Evolutionary conservation across 345 rosid genomes (phyloP), one percentile per base, ranked within the genome.

Genomic region (Salix purpurea): DNA sequence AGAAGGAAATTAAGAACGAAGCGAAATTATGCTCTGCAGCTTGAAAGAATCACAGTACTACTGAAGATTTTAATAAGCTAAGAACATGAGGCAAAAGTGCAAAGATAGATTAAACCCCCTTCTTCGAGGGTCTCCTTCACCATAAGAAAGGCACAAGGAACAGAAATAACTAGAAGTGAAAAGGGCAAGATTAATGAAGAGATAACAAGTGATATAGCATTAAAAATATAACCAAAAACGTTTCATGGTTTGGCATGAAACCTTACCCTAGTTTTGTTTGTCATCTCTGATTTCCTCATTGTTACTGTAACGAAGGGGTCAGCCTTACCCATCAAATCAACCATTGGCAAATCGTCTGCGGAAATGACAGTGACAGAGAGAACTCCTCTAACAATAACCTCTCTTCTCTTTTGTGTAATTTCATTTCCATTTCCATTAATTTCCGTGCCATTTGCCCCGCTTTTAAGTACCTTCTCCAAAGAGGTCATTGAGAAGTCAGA

Each of bases 261-360:
- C 8, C 72, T 71, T 78, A 82, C 85, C 88, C 98, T 87, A 42
- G 98, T 91, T 88, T 92, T 91, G 82, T 86, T 90, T 81, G 70
- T 94, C 5, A 86, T 83, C 71, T 81, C 97, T 18, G 98, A 83
- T 79, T 96, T 96, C 87, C 94, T 96, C 97, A 96, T 87, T 14
- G 90, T 90, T 67, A 96, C 88, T 50, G 91, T 91, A 21, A 94
- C 90, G 80, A 81, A 96, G 2, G 99, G 98, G 81, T 96, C 99
- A 70, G 98, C 97, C 84, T 92, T 96, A 60, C 99, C 99, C 96
- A 92, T 91, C 72, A 96, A 76, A 85, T 96, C 99, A 77, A 76
- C 80, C 26, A 73, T 80, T 23, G 98, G 96, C 85, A 96, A 88
- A 76, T 96, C 95, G 82, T 93, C 97, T 6, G 98, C 99, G 67